These are phyloP conservation scores for Blastobotrys terrestris DNA, from an alignment of 805 yeast species.

Conservation along the genomic window DNA sequence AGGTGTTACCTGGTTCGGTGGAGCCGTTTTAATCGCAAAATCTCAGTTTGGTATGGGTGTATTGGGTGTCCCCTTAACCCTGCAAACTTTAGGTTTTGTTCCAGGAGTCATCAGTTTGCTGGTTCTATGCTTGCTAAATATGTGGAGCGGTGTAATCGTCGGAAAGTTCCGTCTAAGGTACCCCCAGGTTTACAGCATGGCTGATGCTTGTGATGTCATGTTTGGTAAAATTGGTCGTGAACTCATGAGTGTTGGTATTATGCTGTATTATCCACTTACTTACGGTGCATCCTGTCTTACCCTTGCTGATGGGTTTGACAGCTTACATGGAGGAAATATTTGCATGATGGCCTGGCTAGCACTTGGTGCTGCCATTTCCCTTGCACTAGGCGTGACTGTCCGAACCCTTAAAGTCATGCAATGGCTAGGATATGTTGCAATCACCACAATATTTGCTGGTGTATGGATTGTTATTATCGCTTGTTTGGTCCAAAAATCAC, in stretches of 20 bases:
- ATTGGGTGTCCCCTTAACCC: slow-evolving; percentile 6
- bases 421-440: slow-evolving; percentile 5
- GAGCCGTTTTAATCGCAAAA: slow-evolving; percentile 8
- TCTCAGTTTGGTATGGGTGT: slow-evolving; percentile 8
- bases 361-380: slow-evolving; percentile 1
- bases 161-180: slow-evolving; percentile 5
- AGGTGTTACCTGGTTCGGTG: slow-evolving; percentile 6
- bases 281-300: slow-evolving; percentile 6
- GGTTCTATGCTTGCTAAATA: slow-evolving; percentile 1
- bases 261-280: slow-evolving; percentile 2
- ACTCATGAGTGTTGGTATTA: slow-evolving; percentile 2
- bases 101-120: slow-evolving; percentile 5
- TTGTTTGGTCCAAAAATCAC: slow-evolving; percentile 1
- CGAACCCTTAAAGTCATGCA: slow-evolving; percentile 5
- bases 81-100: slow-evolving; percentile 7
- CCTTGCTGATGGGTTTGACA: slow-evolving; percentile 1
- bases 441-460: slow-evolving; percentile 1
- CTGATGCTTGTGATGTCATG: slow-evolving; percentile 5
- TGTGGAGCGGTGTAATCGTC: slow-evolving; percentile 6
- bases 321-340: neutral
- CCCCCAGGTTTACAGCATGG: slow-evolving; percentile 7
- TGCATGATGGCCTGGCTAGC: slow-evolving; percentile 7
- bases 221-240: slow-evolving; percentile 7
- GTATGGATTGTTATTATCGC: slow-evolving; percentile 7
- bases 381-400: neutral